Conservation (phyloP, 2,329 filamentous ascomycete species). For the Aquanectria penicillioides region DNA sequence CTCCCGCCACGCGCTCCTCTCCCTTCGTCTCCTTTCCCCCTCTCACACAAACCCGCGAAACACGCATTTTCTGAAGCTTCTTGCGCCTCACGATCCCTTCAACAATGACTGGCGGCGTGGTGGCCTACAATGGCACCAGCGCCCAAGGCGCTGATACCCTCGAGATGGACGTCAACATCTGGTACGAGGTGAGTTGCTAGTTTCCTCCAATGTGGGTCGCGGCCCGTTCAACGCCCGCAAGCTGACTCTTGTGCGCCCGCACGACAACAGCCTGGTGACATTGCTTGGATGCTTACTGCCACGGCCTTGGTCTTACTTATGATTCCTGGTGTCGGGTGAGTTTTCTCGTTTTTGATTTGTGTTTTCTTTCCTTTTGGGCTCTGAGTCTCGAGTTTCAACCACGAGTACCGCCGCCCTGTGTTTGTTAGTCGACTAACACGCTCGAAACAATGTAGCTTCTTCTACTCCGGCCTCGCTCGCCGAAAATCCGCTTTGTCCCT, state of each 20-base stretch:
- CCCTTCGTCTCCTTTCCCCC: conserved; percentile 6
- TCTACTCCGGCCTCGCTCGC: conserved; percentile 90
- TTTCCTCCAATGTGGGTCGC: conserved; percentile 24
- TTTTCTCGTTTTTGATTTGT: conserved; percentile 23
- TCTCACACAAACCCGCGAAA: conserved; percentile 7
- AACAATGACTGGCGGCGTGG: conserved; percentile 49
- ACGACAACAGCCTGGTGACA: conserved; percentile 74
- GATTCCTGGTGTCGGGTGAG: conserved; percentile 86
- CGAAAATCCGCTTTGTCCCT: conserved; percentile 89
- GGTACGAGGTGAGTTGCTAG: conserved; percentile 70
- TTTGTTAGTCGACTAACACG: conserved; percentile 21
- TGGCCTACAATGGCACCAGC: conserved; percentile 72
- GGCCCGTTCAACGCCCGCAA: conserved; percentile 32
- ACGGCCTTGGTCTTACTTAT: conserved; percentile 89
- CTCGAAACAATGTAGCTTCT: conserved; percentile 67
- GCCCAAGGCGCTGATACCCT: conserved; percentile 75
- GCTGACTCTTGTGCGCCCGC: conserved; percentile 45
- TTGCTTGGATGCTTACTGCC: conserved; percentile 84
- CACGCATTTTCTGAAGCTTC: not conserved
- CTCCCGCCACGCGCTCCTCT: conserved; percentile 12
- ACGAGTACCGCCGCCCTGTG: not conserved
- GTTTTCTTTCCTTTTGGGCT: not conserved
- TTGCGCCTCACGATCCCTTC: conserved; percentile 6
- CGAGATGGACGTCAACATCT: conserved; percentile 77
- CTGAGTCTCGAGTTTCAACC: too few species aligned